Percentiles rank a stretch among this genome's conserved stretches.
Conservation (phyloP, 2,329 filamentous ascomycete genomes). For the Thermoascus crustaceus region DNA sequence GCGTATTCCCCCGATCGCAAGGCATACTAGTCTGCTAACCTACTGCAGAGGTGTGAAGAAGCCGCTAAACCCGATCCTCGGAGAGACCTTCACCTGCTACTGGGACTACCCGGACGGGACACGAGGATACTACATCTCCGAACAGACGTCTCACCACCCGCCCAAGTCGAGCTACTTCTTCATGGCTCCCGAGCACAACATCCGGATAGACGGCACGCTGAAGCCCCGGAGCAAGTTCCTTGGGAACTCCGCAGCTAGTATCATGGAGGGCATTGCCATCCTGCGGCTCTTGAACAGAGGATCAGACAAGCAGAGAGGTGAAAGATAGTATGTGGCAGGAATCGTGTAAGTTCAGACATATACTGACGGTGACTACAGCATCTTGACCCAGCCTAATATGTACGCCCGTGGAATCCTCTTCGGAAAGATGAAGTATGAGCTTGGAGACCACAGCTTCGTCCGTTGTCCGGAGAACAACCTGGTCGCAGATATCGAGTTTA, state of each 20-base stretch:
- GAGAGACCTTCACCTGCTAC: constrained; percentile 89
- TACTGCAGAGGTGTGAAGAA: constrained; percentile 83
- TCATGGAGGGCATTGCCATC: constrained; percentile 96
- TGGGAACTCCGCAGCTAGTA: constrained; percentile 91
- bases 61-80: constrained; percentile 90
- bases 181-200: constrained; percentile 87
- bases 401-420: constrained; percentile 95
- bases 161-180: constrained; percentile 99
- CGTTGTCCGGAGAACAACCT: constrained; percentile 82
- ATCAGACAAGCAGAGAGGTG: constrained; percentile 53
- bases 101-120: constrained; percentile 86
- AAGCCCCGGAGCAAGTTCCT: constrained; percentile 93
- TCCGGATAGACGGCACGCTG: constrained; percentile 89
- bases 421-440: constrained; percentile 98
- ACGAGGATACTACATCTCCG: constrained; percentile 87
- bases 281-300: constrained; percentile 74
- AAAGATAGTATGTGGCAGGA: constrained; percentile 67
- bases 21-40: background rate
- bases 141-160: constrained; percentile 96
- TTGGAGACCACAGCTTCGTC: constrained; percentile 91
- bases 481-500: constrained; percentile 90
- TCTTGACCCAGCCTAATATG: constrained; percentile 97
- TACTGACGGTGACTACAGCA: constrained; percentile 44
- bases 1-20: constrained; percentile 33
- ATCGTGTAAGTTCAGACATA: constrained; percentile 4